These are phyloP conservation scores for Calonectria montana DNA, from an alignment of 2,329 filamentous ascomycete species.

Conservation along the genomic window DNA sequence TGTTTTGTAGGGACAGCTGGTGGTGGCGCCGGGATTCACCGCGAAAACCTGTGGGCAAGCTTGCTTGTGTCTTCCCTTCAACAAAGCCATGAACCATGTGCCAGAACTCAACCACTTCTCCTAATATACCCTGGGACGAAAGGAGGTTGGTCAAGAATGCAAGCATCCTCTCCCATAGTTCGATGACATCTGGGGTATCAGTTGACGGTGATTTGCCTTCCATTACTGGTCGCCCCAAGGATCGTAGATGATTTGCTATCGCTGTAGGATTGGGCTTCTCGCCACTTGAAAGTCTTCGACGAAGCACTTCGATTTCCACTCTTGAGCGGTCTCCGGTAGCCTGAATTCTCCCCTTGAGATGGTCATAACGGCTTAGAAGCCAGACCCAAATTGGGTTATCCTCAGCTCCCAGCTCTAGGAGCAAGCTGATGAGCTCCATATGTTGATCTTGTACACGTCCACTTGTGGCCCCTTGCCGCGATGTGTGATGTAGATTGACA, in stretches of 20 bases:
- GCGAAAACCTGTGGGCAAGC: constrained; percentile 83
- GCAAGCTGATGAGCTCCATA: constrained; percentile 88
- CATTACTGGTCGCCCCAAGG: constrained; percentile 74
- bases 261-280: constrained; percentile 77
- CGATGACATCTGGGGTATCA: constrained; percentile 84
- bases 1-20: constrained; percentile 77
- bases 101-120: constrained; percentile 94
- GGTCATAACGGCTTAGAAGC: constrained; percentile 89
- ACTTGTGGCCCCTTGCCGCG: constrained; percentile 58
- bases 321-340: constrained; percentile 85
- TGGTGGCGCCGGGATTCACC: constrained; percentile 86
- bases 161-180: constrained; percentile 92
- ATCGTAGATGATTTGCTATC: constrained; percentile 80
- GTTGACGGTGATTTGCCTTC: constrained; percentile 71
- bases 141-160: constrained; percentile 79
- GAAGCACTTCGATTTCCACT: constrained; percentile 91
- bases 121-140: constrained; percentile 82
- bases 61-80: constrained; percentile 83
- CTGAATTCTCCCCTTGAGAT: constrained; percentile 87
- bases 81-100: constrained; percentile 92
- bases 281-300: constrained; percentile 80
- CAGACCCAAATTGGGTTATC: constrained; percentile 98
- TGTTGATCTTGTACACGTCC: constrained; percentile 80
- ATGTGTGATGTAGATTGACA: constrained; percentile 71
- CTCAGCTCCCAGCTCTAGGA: constrained; percentile 93